A percentile compares a stretch with the other conserved stretches of the same genome.
Conservation (phyloP, 768 basidiomycete species). For the Psilocybe cubensis region DNA sequence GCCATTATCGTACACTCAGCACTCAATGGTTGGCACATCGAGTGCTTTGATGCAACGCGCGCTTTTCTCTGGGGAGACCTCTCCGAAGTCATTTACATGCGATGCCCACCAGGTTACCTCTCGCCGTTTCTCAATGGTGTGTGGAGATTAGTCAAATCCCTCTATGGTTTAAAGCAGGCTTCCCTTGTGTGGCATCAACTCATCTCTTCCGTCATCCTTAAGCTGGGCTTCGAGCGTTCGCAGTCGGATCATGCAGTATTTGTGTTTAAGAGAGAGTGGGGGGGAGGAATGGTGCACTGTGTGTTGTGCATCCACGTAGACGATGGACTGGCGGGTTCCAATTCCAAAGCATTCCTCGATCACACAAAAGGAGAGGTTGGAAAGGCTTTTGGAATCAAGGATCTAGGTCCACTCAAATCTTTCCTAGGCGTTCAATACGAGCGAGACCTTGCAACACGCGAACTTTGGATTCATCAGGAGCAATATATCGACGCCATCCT, state of each 20-base stretch:
- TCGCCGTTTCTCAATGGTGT: background rate
- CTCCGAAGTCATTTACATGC: conserved; percentile 13
- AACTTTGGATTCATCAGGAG: conserved; percentile 32
- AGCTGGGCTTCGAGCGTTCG: conserved; percentile 18
- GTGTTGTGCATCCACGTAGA: conserved; percentile 28
- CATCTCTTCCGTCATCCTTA: conserved; percentile 6
- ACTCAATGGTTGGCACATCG: conserved; percentile 20
- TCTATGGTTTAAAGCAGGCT: conserved; percentile 24
- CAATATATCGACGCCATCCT: conserved; percentile 14
- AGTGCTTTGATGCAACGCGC: conserved; percentile 43
- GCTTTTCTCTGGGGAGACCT: conserved; percentile 33
- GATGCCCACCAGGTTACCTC: conserved; percentile 4
- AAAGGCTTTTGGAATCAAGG: conserved; percentile 19
- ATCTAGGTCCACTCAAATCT: conserved; percentile 28
- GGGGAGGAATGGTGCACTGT: background rate
- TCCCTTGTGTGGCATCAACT: conserved; percentile 21
- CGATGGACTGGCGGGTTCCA: conserved; percentile 23
- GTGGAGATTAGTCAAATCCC: conserved; percentile 9
- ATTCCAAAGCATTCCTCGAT: conserved; percentile 7
- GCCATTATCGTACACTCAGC: background rate
- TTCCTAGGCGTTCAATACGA: conserved; percentile 23
- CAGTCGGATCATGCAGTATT: conserved; percentile 24
- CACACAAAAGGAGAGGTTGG: conserved; percentile 14
- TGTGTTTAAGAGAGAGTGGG: background rate
- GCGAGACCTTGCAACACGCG: conserved; percentile 13